Base-by-base conservation (phyloP, 352 stramenopile species). In the Phytophthora agathidicida region DNA sequence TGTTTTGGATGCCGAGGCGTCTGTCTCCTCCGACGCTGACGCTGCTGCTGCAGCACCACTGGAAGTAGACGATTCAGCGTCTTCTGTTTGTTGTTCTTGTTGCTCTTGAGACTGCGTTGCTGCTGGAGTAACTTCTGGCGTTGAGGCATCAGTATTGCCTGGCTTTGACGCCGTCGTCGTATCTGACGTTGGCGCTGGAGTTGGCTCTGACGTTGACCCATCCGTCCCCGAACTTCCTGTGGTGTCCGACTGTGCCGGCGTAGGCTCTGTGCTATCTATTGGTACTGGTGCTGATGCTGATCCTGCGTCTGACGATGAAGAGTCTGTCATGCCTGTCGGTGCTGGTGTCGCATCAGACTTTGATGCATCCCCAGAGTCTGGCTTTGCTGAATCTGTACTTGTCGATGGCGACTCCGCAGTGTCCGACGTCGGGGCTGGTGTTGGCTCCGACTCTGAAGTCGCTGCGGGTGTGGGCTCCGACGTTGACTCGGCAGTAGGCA, bases 61-160 rank as follows among this genome's bases (percentile, higher is more conserved):
- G n/a, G n/a, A n/a, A n/a, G n/a, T n/a, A n/a, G n/a, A n/a, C n/a
- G 37, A 45, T 5, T 26, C 27, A 26, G 13, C 43, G 31, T 35
- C 16, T 19, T 32, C 44, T 49, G 20, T 39, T 32, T n/a, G n/a
- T n/a, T 47, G 17, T 7, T 58, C 39, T 24, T 60, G 17, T 6
- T 60, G 27, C 32, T 23, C 14, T 26, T 50, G 28, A 20, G 54
- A 32, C 10, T 45, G 6, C 19, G 42, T 62, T 30, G 44, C 50
- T 39, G 49, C 49, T 14, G 53, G 38, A 3, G 58, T 67, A 4
- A 56, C 41, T 62, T 39, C 23, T 17, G 53, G 49, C 3, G 41
- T 60, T 35, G 43, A 42, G 35, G 24, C 53, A 37, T 57, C 28
- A n/a, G 37, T 37, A 31, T 30, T 27, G 17, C 30, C 41, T 4